Evolutionary conservation across 345 rosid genomes (phyloP), one percentile per base, ranked within the genome.

Genomic region (rapeseed (Brassica napus)): DNA sequence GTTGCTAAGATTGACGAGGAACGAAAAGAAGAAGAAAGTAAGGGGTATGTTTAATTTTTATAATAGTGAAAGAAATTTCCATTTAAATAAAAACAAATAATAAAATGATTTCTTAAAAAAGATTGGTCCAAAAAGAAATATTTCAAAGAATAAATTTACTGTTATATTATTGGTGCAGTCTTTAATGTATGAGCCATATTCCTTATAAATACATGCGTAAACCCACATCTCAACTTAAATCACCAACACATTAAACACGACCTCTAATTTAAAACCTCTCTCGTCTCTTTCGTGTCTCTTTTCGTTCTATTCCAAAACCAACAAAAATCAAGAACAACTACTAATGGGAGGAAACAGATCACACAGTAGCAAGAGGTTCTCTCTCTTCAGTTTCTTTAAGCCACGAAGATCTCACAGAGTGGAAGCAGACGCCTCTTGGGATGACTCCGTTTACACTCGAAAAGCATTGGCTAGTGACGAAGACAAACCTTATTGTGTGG

Each of bases 1-100:
- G 64, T 75, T 30, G 76, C 68, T 70, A 71, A 52, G 52, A 55
- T 39, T 69, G 59, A 65, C 37, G 66, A n/a, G 47, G 11, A 52
- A 54, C 6, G 39, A 15, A 52, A 69, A 69, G 24, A 54, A 79
- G 6, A 68, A 28, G 64, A 62, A 37, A 69, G 59, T 18, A 35
- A 30, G 39, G 61, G 14, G 68, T 30, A 64, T 18, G 63, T 70
- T 70, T 80, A 16, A 23, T 24, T 70, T 30, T 70, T 1, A 44
- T 49, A 80, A 21, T 5, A 11, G 37, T 1, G 10, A 54, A 58
- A 31, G 31, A 35, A 55, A 52, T 44, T 61, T 61, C 28, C 21
- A 18, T 18, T 18, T 18, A 18, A 18, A 18, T 18, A 18, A 18
- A 18, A 18, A 18, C 21, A 18, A 0, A 18, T 18, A 18, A 18